A percentile compares a stretch with the other conserved stretches of the same genome.
Conservation (phyloP, 2,329 filamentous ascomycete species). For the Tolypocladium tundrense region DNA sequence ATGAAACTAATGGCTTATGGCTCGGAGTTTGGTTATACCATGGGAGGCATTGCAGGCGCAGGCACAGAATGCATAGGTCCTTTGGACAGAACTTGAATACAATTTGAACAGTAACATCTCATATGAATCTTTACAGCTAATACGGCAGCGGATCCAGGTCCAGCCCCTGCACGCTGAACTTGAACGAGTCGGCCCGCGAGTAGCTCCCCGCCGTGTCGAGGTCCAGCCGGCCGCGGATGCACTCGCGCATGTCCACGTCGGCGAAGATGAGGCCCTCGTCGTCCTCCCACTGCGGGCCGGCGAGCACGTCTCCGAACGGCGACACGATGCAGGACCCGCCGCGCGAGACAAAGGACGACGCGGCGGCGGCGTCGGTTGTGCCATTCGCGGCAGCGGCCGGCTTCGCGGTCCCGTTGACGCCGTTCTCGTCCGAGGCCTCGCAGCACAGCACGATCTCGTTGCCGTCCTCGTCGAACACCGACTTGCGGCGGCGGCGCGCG, state of each 20-base stretch:
- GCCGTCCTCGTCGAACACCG: slow-evolving; percentile 41
- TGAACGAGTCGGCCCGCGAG: slow-evolving; percentile 59
- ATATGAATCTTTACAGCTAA: slow-evolving; percentile 10
- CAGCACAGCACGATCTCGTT: slow-evolving; percentile 42
- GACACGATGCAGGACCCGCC: slow-evolving; percentile 78
- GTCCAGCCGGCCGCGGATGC: slow-evolving; percentile 69
- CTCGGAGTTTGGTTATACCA: background rate
- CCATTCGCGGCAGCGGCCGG: background rate
- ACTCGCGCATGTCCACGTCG: slow-evolving; percentile 82
- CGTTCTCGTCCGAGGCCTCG: slow-evolving; percentile 14
- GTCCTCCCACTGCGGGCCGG: slow-evolving; percentile 78
- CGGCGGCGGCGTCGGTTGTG: background rate
- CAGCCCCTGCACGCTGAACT: slow-evolving; percentile 47
- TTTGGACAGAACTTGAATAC: background rate
- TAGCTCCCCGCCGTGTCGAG: slow-evolving; percentile 80
- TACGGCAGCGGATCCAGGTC: slow-evolving; percentile 49
- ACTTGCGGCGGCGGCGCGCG: slow-evolving; percentile 16
- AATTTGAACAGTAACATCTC: background rate
- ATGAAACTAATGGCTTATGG: background rate
- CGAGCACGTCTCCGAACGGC: slow-evolving; percentile 69
- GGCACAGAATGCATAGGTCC: background rate
- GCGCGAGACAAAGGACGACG: slow-evolving; percentile 35
- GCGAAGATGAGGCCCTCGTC: slow-evolving; percentile 54
- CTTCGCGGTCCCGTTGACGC: background rate
- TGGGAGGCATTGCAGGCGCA: background rate